A percentile compares a stretch with the other conserved stretches of the same genome.
These are phyloP conservation scores for Chaetomiaceae sp. DNA, from an alignment of 2,329 filamentous ascomycete genomes.

Conservation along the genomic window DNA sequence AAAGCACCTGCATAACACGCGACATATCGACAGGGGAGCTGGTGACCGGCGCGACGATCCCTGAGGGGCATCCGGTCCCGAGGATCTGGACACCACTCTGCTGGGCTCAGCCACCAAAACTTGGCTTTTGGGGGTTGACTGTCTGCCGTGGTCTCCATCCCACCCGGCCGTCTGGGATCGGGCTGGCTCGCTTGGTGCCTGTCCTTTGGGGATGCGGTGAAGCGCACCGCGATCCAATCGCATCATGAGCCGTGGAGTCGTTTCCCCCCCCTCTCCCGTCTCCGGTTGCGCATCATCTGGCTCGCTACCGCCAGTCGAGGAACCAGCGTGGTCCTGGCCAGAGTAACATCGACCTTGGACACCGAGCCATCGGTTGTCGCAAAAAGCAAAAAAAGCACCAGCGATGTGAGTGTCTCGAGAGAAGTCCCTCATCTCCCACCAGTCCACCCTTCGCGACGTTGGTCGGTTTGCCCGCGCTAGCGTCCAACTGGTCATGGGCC, in stretches of 20 bases:
- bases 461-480: background rate
- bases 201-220: background rate
- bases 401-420: background rate
- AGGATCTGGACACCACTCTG: conserved; percentile 13
- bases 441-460: background rate
- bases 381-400: background rate
- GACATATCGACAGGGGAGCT: no score
- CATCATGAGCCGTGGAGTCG: background rate
- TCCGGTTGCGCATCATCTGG: background rate
- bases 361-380: background rate
- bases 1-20: background rate
- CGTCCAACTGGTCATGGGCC: background rate
- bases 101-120: background rate
- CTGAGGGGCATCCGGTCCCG: conserved; percentile 6
- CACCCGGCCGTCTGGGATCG: conserved; percentile 12
- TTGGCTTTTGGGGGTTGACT: conserved; percentile 1
- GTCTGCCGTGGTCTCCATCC: background rate
- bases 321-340: background rate
- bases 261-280: background rate
- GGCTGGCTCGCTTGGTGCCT: background rate
- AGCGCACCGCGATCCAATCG: background rate
- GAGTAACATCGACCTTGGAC: conserved; percentile 1
- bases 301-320: background rate
- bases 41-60: conserved; percentile 4
- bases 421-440: background rate